phyloP scores from a whole-genome alignment of 1,284 basidiomycete genomes.

The Vanrija pseudolonga region DNA sequence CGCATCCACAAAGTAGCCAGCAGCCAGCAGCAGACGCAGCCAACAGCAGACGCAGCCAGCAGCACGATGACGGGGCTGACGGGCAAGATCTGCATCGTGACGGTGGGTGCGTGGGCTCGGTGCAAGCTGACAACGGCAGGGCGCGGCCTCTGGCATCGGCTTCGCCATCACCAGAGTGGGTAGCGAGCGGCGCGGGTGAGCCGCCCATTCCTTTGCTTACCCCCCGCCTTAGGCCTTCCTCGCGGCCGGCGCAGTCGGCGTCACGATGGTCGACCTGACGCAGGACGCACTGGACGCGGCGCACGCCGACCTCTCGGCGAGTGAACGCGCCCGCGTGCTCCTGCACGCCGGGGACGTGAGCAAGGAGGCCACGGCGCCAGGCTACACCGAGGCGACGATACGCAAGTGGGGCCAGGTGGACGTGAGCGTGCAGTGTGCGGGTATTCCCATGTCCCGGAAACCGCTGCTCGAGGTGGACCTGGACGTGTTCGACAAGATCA shows the following conservation, averaged over 20 bases:
- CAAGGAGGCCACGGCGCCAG: not conserved
- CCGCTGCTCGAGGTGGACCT: constrained; percentile 10
- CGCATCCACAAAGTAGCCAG: too few species aligned
- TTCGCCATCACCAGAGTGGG: too few species aligned
- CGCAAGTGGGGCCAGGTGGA: constrained; percentile 18
- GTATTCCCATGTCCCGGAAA: not conserved
- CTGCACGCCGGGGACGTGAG: constrained; percentile 13
- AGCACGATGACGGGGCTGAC: too few species aligned
- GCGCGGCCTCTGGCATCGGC: too few species aligned
- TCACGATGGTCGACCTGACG: constrained; percentile 19
- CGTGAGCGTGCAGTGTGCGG: constrained; percentile 16
- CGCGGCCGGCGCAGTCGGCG: constrained; percentile 11
- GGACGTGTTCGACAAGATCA: constrained; percentile 10
- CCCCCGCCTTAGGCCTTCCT: constrained; percentile 18
- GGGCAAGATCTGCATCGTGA: too few species aligned
- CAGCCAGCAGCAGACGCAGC: too few species aligned
- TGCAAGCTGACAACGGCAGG: too few species aligned
- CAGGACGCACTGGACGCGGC: not conserved
- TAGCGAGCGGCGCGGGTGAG: too few species aligned
- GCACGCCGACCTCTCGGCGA: not conserved
- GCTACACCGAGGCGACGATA: constrained; percentile 4
- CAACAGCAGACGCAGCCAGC: too few species aligned
- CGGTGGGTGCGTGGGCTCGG: too few species aligned
- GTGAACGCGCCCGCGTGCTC: not conserved
- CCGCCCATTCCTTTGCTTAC: too few species aligned